phyloP scores from a whole-genome alignment of 1,284 basidiomycete genomes.

The Cutaneotrichosporon spelunceum region DNA sequence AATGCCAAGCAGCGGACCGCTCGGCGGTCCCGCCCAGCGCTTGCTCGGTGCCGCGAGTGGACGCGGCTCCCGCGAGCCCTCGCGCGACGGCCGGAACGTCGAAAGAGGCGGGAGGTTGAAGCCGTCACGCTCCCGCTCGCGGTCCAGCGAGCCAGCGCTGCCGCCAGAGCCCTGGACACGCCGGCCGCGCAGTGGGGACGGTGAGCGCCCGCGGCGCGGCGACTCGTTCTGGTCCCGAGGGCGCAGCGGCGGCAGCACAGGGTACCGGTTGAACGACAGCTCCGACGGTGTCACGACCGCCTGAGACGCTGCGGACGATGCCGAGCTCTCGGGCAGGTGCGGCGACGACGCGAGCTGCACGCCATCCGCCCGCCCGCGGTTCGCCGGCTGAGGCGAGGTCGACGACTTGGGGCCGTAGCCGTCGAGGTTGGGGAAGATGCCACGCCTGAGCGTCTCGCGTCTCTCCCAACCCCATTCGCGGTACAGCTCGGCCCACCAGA shows the following conservation, averaged over 20 bases:
- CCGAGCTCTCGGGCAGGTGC: constrained; percentile 1
- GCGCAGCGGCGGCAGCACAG: constrained; percentile 29
- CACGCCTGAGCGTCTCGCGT: constrained; percentile 29
- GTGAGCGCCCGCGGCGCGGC: constrained; percentile 13
- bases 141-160: constrained; percentile 7
- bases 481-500: constrained; percentile 42
- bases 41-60: constrained; percentile 13
- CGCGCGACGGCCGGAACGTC: constrained; percentile 2
- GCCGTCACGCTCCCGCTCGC: not conserved
- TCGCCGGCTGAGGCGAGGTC: not conserved
- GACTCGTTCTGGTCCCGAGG: constrained; percentile 17
- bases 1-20: constrained; percentile 34
- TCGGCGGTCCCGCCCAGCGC: constrained; percentile 14
- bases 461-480: constrained; percentile 44
- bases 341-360: not conserved
- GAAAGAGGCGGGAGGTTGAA: constrained; percentile 6
- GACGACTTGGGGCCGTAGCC: not conserved
- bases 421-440: constrained; percentile 27
- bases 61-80: constrained; percentile 14
- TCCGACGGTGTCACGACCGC: constrained; percentile 17
- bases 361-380: not conserved
- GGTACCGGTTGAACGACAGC: constrained; percentile 20
- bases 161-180: constrained; percentile 7
- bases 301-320: constrained; percentile 12
- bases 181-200: constrained; percentile 10